Evolutionary conservation across 2,329 filamentous ascomycete species (phyloP).

Genomic region (Nemania serpens): DNA sequence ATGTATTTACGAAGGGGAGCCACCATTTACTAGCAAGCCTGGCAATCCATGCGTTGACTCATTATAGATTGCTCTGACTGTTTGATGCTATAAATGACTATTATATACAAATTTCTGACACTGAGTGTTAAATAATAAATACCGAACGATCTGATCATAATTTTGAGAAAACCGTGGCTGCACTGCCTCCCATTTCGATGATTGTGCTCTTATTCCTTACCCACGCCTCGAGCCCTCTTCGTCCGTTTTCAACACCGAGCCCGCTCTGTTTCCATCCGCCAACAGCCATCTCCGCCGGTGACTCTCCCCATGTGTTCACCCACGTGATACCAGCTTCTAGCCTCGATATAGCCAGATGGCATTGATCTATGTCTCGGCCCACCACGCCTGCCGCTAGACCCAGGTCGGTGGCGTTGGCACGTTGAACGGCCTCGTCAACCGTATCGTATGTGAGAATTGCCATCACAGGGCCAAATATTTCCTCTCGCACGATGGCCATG

Average conservation of each 20-base stretch:
- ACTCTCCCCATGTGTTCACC: conserved; percentile 95
- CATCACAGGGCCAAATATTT: conserved; percentile 91
- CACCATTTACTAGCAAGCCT: background rate
- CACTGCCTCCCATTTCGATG: conserved; percentile 76
- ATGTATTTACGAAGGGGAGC: background rate
- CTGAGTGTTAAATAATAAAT: background rate
- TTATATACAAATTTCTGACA: background rate
- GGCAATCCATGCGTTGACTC: too few relatives aligned
- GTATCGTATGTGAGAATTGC: conserved; percentile 75
- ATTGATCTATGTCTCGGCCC: conserved; percentile 72
- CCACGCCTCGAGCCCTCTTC: conserved; percentile 79
- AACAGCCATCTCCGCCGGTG: conserved; percentile 88
- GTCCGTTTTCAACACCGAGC: conserved; percentile 84
- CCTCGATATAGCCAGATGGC: conserved; percentile 71
- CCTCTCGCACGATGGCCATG: conserved; percentile 80
- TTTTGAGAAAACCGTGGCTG: conserved; percentile 75
- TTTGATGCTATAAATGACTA: background rate
- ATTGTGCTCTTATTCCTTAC: conserved; percentile 86
- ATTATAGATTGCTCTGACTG: background rate
- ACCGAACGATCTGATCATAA: conserved; percentile 49
- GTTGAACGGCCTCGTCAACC: conserved; percentile 68
- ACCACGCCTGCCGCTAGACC: conserved; percentile 87
- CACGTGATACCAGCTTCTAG: conserved; percentile 87
- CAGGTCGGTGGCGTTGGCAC: conserved; percentile 77
- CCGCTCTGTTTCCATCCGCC: conserved; percentile 93